phyloP scores from a whole-genome alignment of 352 stramenopile species.

The Aphanomyces stellatus region DNA sequence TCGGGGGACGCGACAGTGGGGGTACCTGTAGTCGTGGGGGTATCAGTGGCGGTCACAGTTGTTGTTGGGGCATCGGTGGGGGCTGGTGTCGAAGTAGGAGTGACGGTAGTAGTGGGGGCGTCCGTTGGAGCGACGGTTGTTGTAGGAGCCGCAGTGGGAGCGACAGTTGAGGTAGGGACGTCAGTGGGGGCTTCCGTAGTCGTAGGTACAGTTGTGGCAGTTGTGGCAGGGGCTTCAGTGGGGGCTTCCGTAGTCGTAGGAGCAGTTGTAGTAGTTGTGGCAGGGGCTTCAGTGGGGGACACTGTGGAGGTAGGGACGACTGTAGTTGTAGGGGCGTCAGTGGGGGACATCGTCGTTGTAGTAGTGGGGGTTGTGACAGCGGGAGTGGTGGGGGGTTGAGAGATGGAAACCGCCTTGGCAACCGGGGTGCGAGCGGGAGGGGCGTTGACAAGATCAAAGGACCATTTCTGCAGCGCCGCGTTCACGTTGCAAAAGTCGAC shows the following conservation, averaged over 20 bases:
- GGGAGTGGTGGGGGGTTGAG: not conserved
- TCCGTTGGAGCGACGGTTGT: not conserved
- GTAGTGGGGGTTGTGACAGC: not conserved
- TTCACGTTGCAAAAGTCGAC: constrained; percentile 29
- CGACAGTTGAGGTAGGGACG: not conserved
- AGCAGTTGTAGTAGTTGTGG: not conserved
- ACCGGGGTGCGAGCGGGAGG: not conserved
- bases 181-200: not conserved
- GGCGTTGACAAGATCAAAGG: not conserved
- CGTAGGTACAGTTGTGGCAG: not conserved
- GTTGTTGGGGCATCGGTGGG: no score
- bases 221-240: not conserved
- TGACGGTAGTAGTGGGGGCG: not conserved
- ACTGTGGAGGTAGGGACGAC: not conserved
- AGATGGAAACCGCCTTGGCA: not conserved
- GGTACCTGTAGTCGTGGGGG: no score
- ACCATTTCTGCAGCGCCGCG: not conserved
- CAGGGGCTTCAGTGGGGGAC: not conserved
- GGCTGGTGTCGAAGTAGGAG: not conserved
- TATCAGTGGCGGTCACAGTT: no score
- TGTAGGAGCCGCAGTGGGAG: not conserved
- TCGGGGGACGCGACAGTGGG: no score
- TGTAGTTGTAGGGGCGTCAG: not conserved
- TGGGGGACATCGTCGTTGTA: not conserved
- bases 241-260: not conserved